Evolutionary conservation across 345 rosid genomes (phyloP).

Genomic region (Heritiera littoralis): DNA sequence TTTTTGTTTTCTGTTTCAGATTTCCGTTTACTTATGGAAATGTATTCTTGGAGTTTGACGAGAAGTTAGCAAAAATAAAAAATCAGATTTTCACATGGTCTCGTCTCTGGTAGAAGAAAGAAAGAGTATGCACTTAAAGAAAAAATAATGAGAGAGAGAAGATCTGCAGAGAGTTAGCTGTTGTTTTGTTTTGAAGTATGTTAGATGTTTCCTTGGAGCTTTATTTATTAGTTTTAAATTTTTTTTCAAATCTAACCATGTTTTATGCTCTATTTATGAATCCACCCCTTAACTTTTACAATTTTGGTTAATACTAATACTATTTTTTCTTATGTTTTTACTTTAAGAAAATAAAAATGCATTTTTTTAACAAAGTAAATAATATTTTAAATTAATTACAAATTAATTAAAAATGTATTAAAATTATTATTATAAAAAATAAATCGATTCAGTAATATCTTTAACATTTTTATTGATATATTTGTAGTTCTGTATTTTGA

Average conservation of each 20-base stretch:
- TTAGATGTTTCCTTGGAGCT: conserved; percentile 7
- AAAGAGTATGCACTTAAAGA: neutral
- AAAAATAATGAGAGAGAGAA: conserved; percentile 3
- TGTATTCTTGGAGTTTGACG: neutral
- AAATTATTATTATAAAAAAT: too few species aligned
- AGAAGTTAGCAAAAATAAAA: neutral
- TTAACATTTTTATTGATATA: too few species aligned
- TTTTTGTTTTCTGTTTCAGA: conserved; percentile 10
- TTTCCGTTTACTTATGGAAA: neutral
- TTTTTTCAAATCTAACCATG: neutral
- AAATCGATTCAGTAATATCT: too few species aligned
- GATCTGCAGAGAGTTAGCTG: conserved; percentile 28
- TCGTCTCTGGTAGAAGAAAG: neutral
- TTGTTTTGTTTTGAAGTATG: conserved; percentile 16
- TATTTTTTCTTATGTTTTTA: neutral
- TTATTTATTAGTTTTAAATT: neutral
- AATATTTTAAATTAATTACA: neutral
- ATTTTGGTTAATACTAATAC: neutral
- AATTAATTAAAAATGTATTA: too few species aligned
- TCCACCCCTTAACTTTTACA: neutral
- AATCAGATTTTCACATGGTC: conserved; percentile 14
- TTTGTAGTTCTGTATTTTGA: too few species aligned
- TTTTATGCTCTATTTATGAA: neutral
- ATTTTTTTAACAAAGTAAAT: neutral
- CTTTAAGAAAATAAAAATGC: neutral